Evolutionary conservation across 768 basidiomycete genomes (phyloP).

Genomic region (Lactarius sanguifluus): DNA sequence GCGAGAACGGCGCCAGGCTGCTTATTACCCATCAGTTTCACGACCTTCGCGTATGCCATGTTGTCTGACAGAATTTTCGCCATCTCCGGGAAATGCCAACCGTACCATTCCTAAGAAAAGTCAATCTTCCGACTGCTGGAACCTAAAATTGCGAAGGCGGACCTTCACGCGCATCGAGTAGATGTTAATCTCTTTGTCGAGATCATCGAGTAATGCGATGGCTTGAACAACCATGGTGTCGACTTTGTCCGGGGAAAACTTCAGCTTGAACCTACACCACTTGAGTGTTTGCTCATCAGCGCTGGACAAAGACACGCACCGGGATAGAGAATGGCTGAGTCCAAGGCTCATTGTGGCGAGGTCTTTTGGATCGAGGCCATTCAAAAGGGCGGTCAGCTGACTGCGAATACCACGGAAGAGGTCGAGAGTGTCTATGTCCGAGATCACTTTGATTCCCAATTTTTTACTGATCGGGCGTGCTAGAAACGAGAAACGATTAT

Average conservation of each 20-base stretch:
- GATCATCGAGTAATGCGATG: slow-evolving; percentile 93
- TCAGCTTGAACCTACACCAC: slow-evolving; percentile 84
- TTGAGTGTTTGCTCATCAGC: neutral
- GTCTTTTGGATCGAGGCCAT: slow-evolving; percentile 91
- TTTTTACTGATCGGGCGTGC: slow-evolving; percentile 81
- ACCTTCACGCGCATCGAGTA: slow-evolving; percentile 99
- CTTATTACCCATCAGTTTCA: slow-evolving; percentile 80
- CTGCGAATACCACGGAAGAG: slow-evolving; percentile 94
- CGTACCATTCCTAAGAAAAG: slow-evolving; percentile 95
- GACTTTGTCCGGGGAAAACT: slow-evolving; percentile 99
- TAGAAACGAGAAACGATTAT: slow-evolving; percentile 8
- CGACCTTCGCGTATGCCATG: slow-evolving; percentile 92
- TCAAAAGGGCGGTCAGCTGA: slow-evolving; percentile 83
- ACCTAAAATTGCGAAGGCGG: neutral
- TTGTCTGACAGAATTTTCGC: slow-evolving; percentile 98
- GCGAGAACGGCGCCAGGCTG: neutral
- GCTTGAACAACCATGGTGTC: slow-evolving; percentile 99
- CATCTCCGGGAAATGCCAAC: slow-evolving; percentile 99
- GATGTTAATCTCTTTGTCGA: slow-evolving; percentile 99
- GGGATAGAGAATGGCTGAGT: slow-evolving; percentile 93
- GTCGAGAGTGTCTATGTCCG: slow-evolving; percentile 63
- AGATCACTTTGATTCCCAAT: slow-evolving; percentile 81
- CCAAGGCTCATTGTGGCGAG: slow-evolving; percentile 97
- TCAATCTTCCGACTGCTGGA: neutral
- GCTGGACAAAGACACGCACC: slow-evolving; percentile 48